phyloP scores from a whole-genome alignment of 352 stramenopile species.

The Globisporangium camurandrum region DNA sequence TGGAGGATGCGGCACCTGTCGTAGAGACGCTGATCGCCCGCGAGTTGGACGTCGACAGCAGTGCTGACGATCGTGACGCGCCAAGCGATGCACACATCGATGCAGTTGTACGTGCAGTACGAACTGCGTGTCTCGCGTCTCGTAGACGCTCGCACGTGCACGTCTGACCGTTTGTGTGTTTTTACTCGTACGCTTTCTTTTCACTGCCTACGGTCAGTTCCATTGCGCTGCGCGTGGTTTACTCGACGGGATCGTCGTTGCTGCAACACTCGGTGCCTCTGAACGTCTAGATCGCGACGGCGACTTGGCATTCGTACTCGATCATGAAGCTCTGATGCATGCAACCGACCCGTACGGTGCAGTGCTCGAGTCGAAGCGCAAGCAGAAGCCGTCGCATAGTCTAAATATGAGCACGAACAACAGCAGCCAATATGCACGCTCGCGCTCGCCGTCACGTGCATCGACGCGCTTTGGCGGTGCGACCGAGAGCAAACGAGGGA shows the following conservation, averaged over 20 bases:
- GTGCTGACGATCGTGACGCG: not conserved
- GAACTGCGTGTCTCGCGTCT: not conserved
- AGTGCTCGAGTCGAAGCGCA: constrained; percentile 3
- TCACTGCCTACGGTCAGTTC: constrained; percentile 4
- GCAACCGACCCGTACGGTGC: constrained; percentile 6
- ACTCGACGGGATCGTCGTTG: constrained; percentile 6
- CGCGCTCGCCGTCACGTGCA: constrained; percentile 24
- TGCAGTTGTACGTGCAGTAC: not conserved
- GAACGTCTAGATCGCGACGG: not conserved
- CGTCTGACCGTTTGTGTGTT: too few relatives aligned
- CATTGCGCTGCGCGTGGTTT: not conserved
- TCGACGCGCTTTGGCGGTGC: constrained; percentile 23
- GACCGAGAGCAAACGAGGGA: too few relatives aligned
- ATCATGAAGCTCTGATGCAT: constrained; percentile 1
- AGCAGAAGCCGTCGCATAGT: constrained; percentile 6
- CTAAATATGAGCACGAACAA: constrained; percentile 10
- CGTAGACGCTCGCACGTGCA: not conserved
- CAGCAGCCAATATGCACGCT: constrained; percentile 15
- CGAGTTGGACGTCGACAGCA: not conserved
- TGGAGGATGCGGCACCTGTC: not conserved
- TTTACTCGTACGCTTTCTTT: too few relatives aligned
- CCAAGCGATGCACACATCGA: too few relatives aligned
- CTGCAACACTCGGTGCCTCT: not conserved
- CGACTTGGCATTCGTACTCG: constrained; percentile 6
- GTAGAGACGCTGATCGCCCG: not conserved